A percentile compares a stretch with the other conserved stretches of the same genome.
Conservation (phyloP, 306 rosid species). For the Glycine latifolia region DNA sequence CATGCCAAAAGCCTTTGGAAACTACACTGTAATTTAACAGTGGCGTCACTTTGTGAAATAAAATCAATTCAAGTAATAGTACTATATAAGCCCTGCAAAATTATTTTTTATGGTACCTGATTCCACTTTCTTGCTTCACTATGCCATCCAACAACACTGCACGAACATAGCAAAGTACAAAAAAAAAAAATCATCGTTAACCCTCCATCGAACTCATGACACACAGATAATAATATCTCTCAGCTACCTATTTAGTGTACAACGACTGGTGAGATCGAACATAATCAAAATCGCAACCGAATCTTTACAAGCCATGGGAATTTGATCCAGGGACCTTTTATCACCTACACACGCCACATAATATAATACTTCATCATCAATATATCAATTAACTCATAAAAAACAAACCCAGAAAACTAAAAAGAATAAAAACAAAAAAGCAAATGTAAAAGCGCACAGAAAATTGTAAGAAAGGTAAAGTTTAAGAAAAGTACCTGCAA, state of each 20-base stretch:
- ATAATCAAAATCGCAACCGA: conserved; percentile 91
- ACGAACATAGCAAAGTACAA: conserved; percentile 26
- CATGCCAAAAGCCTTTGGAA: conserved; percentile 31
- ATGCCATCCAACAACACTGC: conserved; percentile 90
- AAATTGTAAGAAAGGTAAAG: not conserved
- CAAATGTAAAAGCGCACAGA: not conserved
- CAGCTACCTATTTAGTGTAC: conserved; percentile 74
- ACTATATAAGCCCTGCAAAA: not conserved
- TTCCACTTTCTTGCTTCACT: conserved; percentile 94
- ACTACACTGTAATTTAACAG: conserved; percentile 39
- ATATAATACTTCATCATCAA: not conserved
- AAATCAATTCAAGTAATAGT: not conserved
- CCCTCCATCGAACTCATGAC: not conserved
- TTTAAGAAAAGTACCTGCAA: conserved; percentile 64
- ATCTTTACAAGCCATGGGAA: conserved; percentile 96
- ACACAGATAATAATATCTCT: conserved; percentile 13
- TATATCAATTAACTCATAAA: not conserved
- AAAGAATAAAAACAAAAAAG: not conserved
- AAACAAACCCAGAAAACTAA: not conserved
- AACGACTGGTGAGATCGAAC: conserved; percentile 96
- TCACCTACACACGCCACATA: conserved; percentile 60
- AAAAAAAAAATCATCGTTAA: not conserved
- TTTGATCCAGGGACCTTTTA: conserved; percentile 65
- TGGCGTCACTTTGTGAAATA: conserved; percentile 34
- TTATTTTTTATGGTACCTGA: conserved; percentile 61